These are phyloP conservation scores for Cucumis cinereus DNA, from an alignment of 306 rosid species.

Conservation along the genomic window DNA sequence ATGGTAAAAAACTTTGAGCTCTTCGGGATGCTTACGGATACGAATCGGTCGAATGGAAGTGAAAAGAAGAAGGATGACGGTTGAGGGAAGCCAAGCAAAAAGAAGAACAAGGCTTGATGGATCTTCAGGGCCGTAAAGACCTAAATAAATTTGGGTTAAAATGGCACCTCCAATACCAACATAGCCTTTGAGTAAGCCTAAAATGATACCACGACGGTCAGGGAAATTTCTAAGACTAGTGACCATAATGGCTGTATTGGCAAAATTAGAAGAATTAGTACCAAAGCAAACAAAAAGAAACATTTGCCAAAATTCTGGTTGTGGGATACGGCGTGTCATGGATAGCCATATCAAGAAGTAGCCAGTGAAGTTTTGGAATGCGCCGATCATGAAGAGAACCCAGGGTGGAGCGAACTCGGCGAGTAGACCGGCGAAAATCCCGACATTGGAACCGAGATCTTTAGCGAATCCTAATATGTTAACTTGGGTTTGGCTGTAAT, in stretches of 20 bases:
- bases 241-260: too few species aligned
- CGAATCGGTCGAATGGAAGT: not conserved
- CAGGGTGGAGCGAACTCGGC: not conserved
- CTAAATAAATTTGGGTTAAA: not conserved
- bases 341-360: not conserved
- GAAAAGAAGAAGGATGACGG: not conserved
- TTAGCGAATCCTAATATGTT: not conserved
- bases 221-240: too few species aligned
- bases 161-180: not conserved
- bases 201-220: not conserved
- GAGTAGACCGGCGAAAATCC: not conserved
- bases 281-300: not conserved
- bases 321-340: not conserved
- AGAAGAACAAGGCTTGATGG: not conserved
- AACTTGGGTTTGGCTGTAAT: not conserved
- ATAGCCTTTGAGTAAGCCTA: not conserved
- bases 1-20: not conserved
- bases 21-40: not conserved
- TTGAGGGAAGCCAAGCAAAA: not conserved
- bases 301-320: too few species aligned
- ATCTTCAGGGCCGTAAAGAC: not conserved
- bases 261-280: not conserved
- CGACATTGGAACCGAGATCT: not conserved
- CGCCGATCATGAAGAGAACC: not conserved
- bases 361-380: not conserved